Base-by-base conservation (phyloP, 768 basidiomycete genomes). In the Lentinula raphanica region DNA sequence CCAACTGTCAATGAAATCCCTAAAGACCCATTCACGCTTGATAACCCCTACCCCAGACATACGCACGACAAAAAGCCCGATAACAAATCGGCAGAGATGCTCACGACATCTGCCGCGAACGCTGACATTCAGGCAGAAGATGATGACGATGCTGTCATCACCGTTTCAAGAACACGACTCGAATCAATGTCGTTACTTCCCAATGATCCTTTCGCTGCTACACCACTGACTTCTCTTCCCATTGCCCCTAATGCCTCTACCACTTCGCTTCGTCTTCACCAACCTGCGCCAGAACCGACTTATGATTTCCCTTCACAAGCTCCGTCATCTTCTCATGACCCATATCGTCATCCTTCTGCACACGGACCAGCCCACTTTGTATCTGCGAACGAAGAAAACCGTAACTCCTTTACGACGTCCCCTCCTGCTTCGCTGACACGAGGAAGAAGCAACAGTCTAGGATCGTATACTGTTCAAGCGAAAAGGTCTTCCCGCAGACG, bases 1-100 rank as follows among this genome's bases (percentile, higher is more conserved):
- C 2, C 35, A 15, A 23, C 12, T 13, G 12, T 53, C 9, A 29
- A 29, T 17, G 12, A 8, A 9, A 25, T n/a, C 17, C 51, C 36
- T 17, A 23, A 53, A 38, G 51, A 53, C 51, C 51, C 51, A 15
- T 53, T 53, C 51, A 53, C 12, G 51, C 51, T 53, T 5, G 51
- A 53, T 25, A 53, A 53, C n/a, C 51, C 51, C 35, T 53, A 38
- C 23, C 51, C 51, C 3, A 36, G 23, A 53, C 51, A 53, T 23
- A 36, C 25, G 38, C 23, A 36, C 36, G 51, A 53, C 36, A 53
- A 53, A 32, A 36, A 39, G 35, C 2, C 51, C 36, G 23, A 27
- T 13, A n/a, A 13, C n/a, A 8, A 49, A 11, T 3, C 28, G 13
- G 28, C 5, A 12, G 17, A 13, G 17, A 39, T 5, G 38, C 5